Evolutionary conservation across 75 land plant species (phyloP).

Genomic region (Azolla pinnata): DNA sequence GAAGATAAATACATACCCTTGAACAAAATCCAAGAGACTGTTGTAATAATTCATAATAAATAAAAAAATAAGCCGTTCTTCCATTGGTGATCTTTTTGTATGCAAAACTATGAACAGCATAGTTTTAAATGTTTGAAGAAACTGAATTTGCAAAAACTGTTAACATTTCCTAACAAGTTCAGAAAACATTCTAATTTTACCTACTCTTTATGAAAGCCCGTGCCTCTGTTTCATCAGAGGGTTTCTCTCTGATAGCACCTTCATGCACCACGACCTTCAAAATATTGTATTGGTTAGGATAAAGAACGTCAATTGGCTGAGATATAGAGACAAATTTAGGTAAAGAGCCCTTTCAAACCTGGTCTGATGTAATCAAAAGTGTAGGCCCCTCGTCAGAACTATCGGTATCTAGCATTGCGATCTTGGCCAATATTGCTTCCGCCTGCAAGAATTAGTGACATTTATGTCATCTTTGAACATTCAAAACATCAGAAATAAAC

Average conservation of each 20-base stretch:
- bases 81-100: too few relatives aligned
- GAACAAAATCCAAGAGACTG: too few relatives aligned
- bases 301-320: conserved; percentile 9
- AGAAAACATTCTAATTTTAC: too few relatives aligned
- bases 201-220: conserved; percentile 61
- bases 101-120: too few relatives aligned
- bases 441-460: conserved; percentile 30
- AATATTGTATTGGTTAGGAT: conserved; percentile 8
- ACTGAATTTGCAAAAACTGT: too few relatives aligned
- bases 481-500: background rate
- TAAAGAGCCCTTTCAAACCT: conserved; percentile 28
- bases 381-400: conserved; percentile 20
- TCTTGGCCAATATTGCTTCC: conserved; percentile 40
- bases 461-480: background rate
- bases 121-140: too few relatives aligned
- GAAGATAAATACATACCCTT: too few relatives aligned
- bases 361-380: conserved; percentile 53
- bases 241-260: conserved; percentile 77
- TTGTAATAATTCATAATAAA: too few relatives aligned
- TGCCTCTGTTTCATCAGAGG: conserved; percentile 68
- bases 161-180: too few relatives aligned
- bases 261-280: conserved; percentile 84
- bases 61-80: too few relatives aligned
- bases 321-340: conserved; percentile 2
- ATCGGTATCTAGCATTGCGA: conserved; percentile 14